Evolutionary conservation across 2,329 filamentous ascomycete genomes (phyloP).

Genomic region (Penicillium sp.): DNA sequence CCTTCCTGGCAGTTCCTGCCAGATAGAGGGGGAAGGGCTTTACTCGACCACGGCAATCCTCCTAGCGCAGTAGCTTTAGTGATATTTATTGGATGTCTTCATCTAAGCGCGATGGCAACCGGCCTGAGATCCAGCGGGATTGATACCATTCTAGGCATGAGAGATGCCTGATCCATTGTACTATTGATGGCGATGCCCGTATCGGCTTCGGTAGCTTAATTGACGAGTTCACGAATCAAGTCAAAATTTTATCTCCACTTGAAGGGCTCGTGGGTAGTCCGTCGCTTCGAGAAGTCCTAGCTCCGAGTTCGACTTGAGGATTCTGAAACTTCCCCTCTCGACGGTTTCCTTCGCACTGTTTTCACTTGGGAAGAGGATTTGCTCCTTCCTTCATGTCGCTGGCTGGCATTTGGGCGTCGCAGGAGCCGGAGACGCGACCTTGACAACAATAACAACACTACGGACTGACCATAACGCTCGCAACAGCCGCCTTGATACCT

Average conservation of each 20-base stretch:
- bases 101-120: not conserved
- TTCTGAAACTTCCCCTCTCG: not conserved
- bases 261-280: not conserved
- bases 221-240: not conserved
- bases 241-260: not conserved
- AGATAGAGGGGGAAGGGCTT: not conserved
- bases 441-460: not conserved
- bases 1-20: not conserved
- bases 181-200: not conserved
- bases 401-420: not conserved
- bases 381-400: not conserved
- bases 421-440: not conserved
- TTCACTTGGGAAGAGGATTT: not conserved
- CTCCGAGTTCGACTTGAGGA: not conserved
- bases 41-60: not conserved
- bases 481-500: not conserved
- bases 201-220: constrained; percentile 6
- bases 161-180: not conserved
- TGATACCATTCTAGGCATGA: not conserved
- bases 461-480: not conserved
- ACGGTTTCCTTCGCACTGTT: not conserved
- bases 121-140: not conserved
- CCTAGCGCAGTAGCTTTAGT: not conserved
- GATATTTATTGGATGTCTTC: not conserved
- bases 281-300: not conserved